phyloP scores from a whole-genome alignment of 345 rosid species.

The Populus deltoides region DNA sequence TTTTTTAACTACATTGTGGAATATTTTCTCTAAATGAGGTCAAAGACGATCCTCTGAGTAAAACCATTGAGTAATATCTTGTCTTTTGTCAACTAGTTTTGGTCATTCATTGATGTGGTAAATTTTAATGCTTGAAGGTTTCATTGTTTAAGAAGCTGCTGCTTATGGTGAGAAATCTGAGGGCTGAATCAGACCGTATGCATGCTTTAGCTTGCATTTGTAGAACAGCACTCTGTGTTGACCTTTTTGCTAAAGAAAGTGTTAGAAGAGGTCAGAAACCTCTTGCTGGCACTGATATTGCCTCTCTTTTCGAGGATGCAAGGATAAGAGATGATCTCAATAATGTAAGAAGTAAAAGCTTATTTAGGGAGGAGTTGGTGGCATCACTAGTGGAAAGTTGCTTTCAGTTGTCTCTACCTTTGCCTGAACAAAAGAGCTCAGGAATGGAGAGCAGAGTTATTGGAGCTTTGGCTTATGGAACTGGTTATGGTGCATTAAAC shows the following conservation, averaged over 20 bases:
- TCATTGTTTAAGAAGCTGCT: conserved; percentile 89
- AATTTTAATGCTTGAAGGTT: conserved; percentile 53
- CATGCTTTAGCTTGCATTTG: conserved; percentile 97
- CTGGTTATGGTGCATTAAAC: conserved; percentile 97
- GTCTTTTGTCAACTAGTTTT: background rate
- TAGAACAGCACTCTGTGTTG: conserved; percentile 96
- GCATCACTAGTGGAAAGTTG: conserved; percentile 98
- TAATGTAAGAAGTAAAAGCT: conserved; percentile 71
- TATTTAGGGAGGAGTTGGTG: conserved; percentile 92
- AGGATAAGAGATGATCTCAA: conserved; percentile 85
- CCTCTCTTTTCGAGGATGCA: conserved; percentile 92
- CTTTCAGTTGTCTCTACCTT: conserved; percentile 93
- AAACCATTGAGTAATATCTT: too few species aligned
- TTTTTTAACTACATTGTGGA: background rate
- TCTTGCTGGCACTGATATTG: conserved; percentile 89
- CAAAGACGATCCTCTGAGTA: background rate
- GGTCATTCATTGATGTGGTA: background rate
- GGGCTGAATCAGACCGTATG: conserved; percentile 99
- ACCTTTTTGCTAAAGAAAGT: conserved; percentile 94
- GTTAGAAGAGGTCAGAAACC: conserved; percentile 98
- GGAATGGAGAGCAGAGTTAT: conserved; percentile 99
- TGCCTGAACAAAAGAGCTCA: conserved; percentile 83
- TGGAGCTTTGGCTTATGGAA: conserved; percentile 97
- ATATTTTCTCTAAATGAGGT: background rate
- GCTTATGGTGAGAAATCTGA: conserved; percentile 93